Evolutionary conservation across 306 rosid genomes (phyloP).

Genomic region (Malus sieversii): DNA sequence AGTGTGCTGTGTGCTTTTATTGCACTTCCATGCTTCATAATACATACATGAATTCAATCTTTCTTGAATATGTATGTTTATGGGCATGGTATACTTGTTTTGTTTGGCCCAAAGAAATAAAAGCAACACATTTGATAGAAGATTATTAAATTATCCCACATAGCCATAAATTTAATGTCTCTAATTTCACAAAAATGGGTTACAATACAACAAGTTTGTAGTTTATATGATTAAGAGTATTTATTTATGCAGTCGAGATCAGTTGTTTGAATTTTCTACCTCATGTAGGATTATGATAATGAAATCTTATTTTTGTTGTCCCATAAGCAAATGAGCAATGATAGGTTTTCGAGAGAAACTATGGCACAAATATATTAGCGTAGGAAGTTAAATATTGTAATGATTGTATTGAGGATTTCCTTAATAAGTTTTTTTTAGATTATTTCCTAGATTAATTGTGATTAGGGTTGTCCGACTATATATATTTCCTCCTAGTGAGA

Average conservation of each 20-base stretch:
- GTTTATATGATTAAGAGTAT: too few species aligned
- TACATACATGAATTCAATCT: background rate
- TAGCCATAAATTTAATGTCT: background rate
- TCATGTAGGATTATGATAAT: background rate
- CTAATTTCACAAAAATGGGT: background rate
- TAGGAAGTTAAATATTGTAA: too few species aligned
- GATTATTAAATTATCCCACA: background rate
- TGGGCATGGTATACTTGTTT: background rate
- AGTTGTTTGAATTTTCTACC: accelerated
- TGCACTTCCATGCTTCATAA: background rate
- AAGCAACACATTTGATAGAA: background rate
- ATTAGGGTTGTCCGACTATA: too few species aligned
- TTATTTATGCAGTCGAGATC: background rate
- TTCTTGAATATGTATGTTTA: background rate
- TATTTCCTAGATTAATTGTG: too few species aligned
- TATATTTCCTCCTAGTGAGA: too few species aligned
- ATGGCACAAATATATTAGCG: background rate
- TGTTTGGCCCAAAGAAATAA: background rate
- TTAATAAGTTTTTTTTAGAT: too few species aligned
- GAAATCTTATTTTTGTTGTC: background rate
- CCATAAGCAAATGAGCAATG: background rate
- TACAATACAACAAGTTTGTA: background rate
- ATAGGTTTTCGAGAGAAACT: background rate
- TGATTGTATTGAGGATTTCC: too few species aligned
- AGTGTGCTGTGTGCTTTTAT: background rate